These are phyloP conservation scores for Clavispora carvajalis DNA, from an alignment of 805 yeast species.

Conservation along the genomic window DNA sequence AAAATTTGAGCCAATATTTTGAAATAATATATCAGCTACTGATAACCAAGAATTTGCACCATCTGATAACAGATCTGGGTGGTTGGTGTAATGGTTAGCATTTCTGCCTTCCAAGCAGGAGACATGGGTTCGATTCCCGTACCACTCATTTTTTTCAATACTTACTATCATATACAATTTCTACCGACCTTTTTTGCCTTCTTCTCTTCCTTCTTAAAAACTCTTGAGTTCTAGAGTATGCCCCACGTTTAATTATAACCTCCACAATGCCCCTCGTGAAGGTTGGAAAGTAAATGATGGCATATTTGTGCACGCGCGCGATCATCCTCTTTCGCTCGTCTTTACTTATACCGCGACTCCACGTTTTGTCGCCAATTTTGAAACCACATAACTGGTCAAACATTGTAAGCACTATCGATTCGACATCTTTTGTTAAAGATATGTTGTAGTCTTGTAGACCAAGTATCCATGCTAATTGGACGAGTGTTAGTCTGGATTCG, in stretches of 20 bases:
- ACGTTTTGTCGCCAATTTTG: slow-evolving; percentile 70
- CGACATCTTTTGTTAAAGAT: slow-evolving; percentile 54
- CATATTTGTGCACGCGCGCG: slow-evolving; percentile 42
- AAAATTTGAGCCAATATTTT: no score
- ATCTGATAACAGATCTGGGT: slow-evolving; percentile 37
- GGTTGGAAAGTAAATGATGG: slow-evolving; percentile 42
- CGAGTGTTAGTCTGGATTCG: slow-evolving; percentile 10
- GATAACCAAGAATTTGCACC: neutral
- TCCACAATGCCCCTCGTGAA: slow-evolving; percentile 55
- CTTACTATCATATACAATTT: neutral
- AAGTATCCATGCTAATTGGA: slow-evolving; percentile 9
- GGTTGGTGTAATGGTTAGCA: slow-evolving; percentile 92
- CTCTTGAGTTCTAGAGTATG: slow-evolving; percentile 42
- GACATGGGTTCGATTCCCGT: slow-evolving; percentile 95
- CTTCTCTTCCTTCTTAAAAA: slow-evolving; percentile 10
- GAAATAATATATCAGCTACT: no score
- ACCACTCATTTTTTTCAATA: slow-evolving; percentile 52
- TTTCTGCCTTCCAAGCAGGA: slow-evolving; percentile 91
- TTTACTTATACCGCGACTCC: slow-evolving; percentile 75
- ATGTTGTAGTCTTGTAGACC: slow-evolving; percentile 24
- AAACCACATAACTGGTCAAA: slow-evolving; percentile 59
- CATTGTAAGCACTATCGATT: slow-evolving; percentile 46
- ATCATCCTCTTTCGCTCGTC: slow-evolving; percentile 46
- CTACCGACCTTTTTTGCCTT: slow-evolving; percentile 1
- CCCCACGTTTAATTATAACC: slow-evolving; percentile 72